phyloP scores from a whole-genome alignment of 495 filamentous ascomycete genomes.

The Penicillium steckii region DNA sequence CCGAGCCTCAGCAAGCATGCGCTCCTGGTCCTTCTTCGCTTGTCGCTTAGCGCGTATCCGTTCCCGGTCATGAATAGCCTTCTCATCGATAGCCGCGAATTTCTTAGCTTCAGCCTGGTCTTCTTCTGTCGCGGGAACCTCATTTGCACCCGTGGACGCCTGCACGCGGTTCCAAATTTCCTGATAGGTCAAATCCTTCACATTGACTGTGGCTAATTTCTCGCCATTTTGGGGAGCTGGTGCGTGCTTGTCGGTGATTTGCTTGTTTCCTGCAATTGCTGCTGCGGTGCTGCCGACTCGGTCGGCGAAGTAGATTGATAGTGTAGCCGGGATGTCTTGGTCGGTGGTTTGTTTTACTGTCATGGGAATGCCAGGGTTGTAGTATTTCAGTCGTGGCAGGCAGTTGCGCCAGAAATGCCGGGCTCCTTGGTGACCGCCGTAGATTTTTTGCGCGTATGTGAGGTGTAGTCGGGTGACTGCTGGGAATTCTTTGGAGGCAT shows the following conservation, averaged over 20 bases:
- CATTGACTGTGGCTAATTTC: conserved; percentile 32
- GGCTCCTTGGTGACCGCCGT: conserved; percentile 67
- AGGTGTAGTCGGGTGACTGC: conserved; percentile 78
- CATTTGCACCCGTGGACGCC: conserved; percentile 63
- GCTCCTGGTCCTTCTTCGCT: conserved; percentile 59
- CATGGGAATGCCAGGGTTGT: conserved; percentile 85
- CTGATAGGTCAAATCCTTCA: conserved; percentile 35
- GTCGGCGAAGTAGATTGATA: conserved; percentile 72
- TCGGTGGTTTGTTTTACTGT: conserved; percentile 66
- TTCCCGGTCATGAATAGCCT: conserved; percentile 52
- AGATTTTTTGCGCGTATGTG: conserved; percentile 66
- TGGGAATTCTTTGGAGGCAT: conserved; percentile 50
- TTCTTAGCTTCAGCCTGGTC: conserved; percentile 60
- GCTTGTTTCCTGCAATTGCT: conserved; percentile 19
- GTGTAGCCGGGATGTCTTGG: conserved; percentile 55
- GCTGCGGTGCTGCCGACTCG: conserved; percentile 32
- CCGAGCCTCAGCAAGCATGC: conserved; percentile 60
- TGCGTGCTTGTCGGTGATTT: conserved; percentile 35
- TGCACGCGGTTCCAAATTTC: conserved; percentile 71
- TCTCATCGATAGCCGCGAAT: conserved; percentile 54
- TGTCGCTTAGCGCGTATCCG: conserved; percentile 55
- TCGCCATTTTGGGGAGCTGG: conserved; percentile 33
- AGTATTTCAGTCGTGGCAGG: conserved; percentile 86
- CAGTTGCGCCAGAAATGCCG: conserved; percentile 86
- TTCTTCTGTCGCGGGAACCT: conserved; percentile 55